phyloP scores from a whole-genome alignment of 2,329 filamentous ascomycete genomes.

The Talaromyces funiculosus region DNA sequence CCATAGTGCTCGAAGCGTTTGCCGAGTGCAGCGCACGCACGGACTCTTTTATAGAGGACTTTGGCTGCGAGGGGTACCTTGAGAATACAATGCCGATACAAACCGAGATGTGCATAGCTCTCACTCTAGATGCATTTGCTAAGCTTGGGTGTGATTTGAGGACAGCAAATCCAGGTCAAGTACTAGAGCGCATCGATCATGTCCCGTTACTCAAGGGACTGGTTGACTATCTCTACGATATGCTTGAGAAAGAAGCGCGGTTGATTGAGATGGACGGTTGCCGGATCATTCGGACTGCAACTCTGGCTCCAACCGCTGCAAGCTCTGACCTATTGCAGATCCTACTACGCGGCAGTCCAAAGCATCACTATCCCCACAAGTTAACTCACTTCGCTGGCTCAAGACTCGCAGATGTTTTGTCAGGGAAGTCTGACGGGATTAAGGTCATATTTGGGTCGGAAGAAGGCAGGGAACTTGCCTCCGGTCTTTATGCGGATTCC shows the following conservation, averaged over 20 bases:
- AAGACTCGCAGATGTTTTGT: constrained; percentile 28
- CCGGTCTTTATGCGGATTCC: constrained; percentile 31
- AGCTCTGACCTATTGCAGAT: too few species aligned
- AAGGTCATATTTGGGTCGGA: constrained; percentile 35
- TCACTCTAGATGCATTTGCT: constrained; percentile 26
- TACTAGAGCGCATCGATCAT: constrained; percentile 18
- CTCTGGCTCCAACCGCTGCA: too few species aligned
- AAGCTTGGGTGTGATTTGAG: constrained; percentile 22
- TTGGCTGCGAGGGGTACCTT: too few species aligned
- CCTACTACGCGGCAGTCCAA: constrained; percentile 24
- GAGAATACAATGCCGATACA: constrained; percentile 13
- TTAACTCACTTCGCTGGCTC: constrained; percentile 20
- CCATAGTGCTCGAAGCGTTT: too few species aligned
- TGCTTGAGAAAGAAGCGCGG: constrained; percentile 28
- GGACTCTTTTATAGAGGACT: too few species aligned
- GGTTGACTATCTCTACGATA: constrained; percentile 28
- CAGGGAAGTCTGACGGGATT: constrained; percentile 32
- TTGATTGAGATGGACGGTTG: constrained; percentile 27
- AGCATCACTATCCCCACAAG: constrained; percentile 22
- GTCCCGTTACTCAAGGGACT: constrained; percentile 24
- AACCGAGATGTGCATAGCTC: constrained; percentile 15
- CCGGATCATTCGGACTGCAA: constrained; percentile 25
- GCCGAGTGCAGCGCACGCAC: too few species aligned
- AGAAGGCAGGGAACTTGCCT: constrained; percentile 23
- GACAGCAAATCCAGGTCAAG: constrained; percentile 18